Evolutionary conservation across 805 yeast genomes (phyloP).

Genomic region (Yarrowia sp.): DNA sequence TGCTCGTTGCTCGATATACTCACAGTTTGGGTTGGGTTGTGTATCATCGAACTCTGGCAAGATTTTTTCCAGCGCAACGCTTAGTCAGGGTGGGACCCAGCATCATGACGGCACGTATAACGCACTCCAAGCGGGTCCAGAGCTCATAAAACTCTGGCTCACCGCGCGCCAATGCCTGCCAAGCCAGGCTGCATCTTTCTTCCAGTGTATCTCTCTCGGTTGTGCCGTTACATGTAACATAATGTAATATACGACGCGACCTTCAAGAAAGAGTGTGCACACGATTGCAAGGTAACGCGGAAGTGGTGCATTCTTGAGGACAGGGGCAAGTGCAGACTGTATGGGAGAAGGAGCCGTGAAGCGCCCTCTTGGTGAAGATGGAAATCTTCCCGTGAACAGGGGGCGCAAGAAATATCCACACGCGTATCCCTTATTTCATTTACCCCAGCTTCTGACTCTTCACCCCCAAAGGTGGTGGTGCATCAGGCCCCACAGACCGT

Average conservation of each 20-base stretch:
- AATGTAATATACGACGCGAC: background rate
- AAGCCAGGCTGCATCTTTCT: background rate
- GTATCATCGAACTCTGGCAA: background rate
- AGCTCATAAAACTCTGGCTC: background rate
- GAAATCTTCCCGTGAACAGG: background rate
- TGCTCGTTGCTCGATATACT: conserved; percentile 9
- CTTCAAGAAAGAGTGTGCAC: background rate
- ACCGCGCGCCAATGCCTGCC: background rate
- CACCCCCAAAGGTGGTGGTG: background rate
- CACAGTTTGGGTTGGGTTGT: background rate
- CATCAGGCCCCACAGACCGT: conserved; percentile 2
- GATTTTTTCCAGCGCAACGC: background rate
- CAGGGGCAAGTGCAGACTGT: background rate
- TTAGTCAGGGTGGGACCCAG: background rate
- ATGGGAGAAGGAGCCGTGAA: background rate
- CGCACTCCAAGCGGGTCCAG: background rate
- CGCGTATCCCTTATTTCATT: background rate
- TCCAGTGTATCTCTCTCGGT: background rate
- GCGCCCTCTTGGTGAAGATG: background rate
- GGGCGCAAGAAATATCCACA: background rate
- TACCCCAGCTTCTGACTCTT: conserved; percentile 5
- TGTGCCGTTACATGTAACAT: conserved; percentile 7
- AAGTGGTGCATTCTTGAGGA: background rate
- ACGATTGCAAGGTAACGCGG: background rate
- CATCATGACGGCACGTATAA: background rate